Evolutionary conservation across 164 flowering plant genomes (phyloP), one percentile per base, ranked within the genome.

Genomic region (Magnolia sinica): DNA sequence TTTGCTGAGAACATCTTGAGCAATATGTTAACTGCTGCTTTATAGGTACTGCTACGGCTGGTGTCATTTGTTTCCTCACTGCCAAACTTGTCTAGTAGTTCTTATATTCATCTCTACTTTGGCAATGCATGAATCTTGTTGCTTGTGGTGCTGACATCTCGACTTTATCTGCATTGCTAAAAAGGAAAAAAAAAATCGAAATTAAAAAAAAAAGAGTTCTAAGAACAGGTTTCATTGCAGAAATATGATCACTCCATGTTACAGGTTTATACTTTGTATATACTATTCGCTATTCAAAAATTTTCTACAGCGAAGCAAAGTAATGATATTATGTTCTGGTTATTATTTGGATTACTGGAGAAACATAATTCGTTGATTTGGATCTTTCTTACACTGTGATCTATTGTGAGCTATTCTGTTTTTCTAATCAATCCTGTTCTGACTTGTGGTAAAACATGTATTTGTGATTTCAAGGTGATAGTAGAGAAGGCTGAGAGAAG

Each of bases 401-500:
- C 61, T 55, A 16, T 55, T 37, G 18, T 55, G 16, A 16, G 61
- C 18, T 55, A 16, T 16, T 55, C 61, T 55, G 61, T 19, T 55
- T 55, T 16, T 55, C 16, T 55, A 55, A 11, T 55, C 18, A 55
- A 55, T 55, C 16, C 61, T 55, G 61, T 55, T 55, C 61, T 55
- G 61, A 55, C 73, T 19, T 49, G 49, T 19, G 2, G 45, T 49
- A 29, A 68, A 2, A 49, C 22, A 19, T 45, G 13, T 70, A 49
- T 29, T 70, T 70, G 18, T 70, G 63, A 72, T 52, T 59, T 67
- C 23, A 67, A 88, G 91, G 91, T 92, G 74, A 92, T 92, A 66
- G 97, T 92, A 85, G 91, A 92, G 85, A 92, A 88, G 80, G 93
- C 92, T 0, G 95, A 91, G 79, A 84, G 87, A 84, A 89, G 91